Evolutionary conservation across 2,329 filamentous ascomycete genomes (phyloP), one percentile per base, ranked within the genome.

Genomic region (Beauveria medogensis): DNA sequence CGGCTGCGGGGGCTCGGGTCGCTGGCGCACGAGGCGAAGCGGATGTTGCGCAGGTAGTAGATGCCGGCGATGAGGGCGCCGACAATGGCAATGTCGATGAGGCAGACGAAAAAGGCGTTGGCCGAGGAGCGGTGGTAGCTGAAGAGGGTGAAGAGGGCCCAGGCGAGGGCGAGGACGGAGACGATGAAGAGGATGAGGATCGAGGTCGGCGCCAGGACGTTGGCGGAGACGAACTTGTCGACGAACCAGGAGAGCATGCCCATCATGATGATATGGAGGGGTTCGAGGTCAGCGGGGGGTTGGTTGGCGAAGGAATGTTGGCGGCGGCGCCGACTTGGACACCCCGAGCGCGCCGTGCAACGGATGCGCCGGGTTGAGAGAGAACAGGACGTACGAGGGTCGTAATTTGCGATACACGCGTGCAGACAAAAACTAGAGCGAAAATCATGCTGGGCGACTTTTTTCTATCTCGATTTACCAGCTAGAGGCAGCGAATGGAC

Each of bases 241-340:
- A 88, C 81, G 70, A 88, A 88, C 77, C 81, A 88, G 67, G 82
- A 80, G 58, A 87, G 81, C 81, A 88, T 87, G 73, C 85, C 85
- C 72, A 88, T 79, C 26, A 76, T 80, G 48, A 84, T 84, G 70
- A 87, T 86, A 85, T 88, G 65, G 16, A 1, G 8, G 7, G 44
- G 54, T 46, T 18, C 54, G 41, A 14, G 18, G 51, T 61, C 34
- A 59, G 68, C 56, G 7, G 47, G 37, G 24, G 40, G n/a, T 47
- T 7, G 40, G n/a, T 47, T 7, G 12, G 30, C 30, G 14, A 34
- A 12, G 4, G 30, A 12, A 14, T 34, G 30, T 14, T 34, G 12
- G 30, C 30, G 30, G 30, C 4, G 10, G 4, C 30, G 30, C 30
- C 30, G 47, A 22, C 22, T 43, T 8, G 40, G 40, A n/a, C 40